Evolutionary conservation across 73 alveolate genomes (phyloP), one percentile per base, ranked within the genome.

Genomic region (Stentor coeruleus): DNA sequence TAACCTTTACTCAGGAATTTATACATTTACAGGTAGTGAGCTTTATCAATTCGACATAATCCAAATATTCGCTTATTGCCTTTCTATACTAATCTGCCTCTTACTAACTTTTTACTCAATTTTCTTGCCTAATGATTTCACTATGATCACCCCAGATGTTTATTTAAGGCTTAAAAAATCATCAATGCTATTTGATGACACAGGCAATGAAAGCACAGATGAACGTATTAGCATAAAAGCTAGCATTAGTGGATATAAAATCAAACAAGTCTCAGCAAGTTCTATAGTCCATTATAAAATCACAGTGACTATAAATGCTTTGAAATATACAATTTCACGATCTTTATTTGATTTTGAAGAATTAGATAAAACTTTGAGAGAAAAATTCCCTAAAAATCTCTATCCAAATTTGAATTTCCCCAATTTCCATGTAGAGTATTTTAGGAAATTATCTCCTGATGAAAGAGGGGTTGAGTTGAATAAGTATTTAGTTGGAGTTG

Each of bases 371-470:
- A 33, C 40, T 40, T 66, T 66, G 33, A 37, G 79, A 26, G 42
- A 66, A 66, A 66, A 66, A 33, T 66, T 66, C 79, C 39, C 79
- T 26, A 66, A 66, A 66, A 66, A 20, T 66, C 49, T 28, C 1
- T 66, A 26, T 31, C 79, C 79, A 26, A 66, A 66, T 31, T 33
- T 66, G 1, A 15, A 20, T 28, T 66, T 66, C 79, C 79, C 79
- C 11, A 33, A 66, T 11, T 66, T 66, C 33, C n/a, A 20, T 40
- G 37, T 11, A 28, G 79, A 66, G 79, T 20, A 31, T 26, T 26
- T 66, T 40, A 20, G 79, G 40, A 20, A 66, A 66, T 6, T 49
- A 11, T 6, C 66, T 28, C 20, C 37, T 66, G 79, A 66, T 26
- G 39, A 20, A 26, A 20, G 79, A 66, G 37, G 14, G 39, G 40